phyloP scores from a whole-genome alignment of 2,329 filamentous ascomycete species.

The Coniochaeta sp. region DNA sequence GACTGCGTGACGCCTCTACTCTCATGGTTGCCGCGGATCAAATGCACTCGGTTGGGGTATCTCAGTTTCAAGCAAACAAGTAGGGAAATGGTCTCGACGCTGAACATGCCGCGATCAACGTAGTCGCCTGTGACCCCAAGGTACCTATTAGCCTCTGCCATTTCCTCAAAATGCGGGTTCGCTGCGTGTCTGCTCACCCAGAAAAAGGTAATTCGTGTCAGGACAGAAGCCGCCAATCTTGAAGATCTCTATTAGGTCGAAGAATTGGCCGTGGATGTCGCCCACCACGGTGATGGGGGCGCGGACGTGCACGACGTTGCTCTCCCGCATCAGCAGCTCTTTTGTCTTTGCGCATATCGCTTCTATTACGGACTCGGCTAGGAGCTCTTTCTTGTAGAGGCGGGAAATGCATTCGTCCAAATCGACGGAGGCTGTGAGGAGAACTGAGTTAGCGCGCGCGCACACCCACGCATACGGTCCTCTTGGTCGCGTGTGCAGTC shows the following conservation, averaged over 20 bases:
- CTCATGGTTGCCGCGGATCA: slow-evolving; percentile 97
- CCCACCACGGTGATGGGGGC: slow-evolving; percentile 96
- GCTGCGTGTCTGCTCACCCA: slow-evolving; percentile 51
- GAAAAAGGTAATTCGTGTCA: slow-evolving; percentile 96
- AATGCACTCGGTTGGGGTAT: slow-evolving; percentile 90
- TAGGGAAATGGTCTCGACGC: slow-evolving; percentile 95
- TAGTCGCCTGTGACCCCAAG: slow-evolving; percentile 66
- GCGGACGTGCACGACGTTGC: slow-evolving; percentile 95
- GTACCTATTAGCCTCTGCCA: slow-evolving; percentile 4
- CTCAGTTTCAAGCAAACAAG: slow-evolving; percentile 95
- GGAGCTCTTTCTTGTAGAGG: slow-evolving; percentile 92
- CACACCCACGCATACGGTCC: background rate
- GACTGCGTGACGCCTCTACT: slow-evolving; percentile 96
- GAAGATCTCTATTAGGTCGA: slow-evolving; percentile 98
- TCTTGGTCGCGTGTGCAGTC: background rate
- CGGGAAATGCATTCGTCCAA: slow-evolving; percentile 97
- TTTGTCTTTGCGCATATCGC: slow-evolving; percentile 99
- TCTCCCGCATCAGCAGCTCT: slow-evolving; percentile 98
- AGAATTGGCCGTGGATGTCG: slow-evolving; percentile 98
- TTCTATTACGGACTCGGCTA: slow-evolving; percentile 94
- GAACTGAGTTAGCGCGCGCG: slow-evolving; percentile 5
- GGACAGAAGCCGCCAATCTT: slow-evolving; percentile 96
- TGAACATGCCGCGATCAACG: slow-evolving; percentile 96
- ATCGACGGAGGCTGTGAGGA: slow-evolving; percentile 73
- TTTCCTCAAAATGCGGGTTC: background rate